phyloP scores from a whole-genome alignment of 352 stramenopile species.

The Pythium sukuiense region DNA sequence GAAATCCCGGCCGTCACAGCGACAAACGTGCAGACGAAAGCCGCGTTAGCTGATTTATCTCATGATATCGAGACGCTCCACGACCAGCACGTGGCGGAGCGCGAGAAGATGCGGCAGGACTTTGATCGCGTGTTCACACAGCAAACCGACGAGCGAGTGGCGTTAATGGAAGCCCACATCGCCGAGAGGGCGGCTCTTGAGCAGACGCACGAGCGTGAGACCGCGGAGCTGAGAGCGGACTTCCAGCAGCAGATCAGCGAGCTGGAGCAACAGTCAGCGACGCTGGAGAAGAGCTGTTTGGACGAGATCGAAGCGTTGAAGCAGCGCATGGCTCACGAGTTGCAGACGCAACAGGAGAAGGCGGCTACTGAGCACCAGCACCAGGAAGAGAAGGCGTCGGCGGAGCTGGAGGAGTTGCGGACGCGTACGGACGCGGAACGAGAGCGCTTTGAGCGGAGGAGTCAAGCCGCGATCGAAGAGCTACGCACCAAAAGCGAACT shows the following conservation, averaged over 20 bases:
- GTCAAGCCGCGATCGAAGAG: slow-evolving; percentile 6
- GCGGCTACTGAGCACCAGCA: slow-evolving; percentile 18
- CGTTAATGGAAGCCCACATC: slow-evolving; percentile 37
- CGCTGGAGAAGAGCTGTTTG: slow-evolving; percentile 34
- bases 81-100: slow-evolving; percentile 36
- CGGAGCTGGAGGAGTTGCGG: slow-evolving; percentile 28
- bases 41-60: slow-evolving; percentile 39
- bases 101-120: slow-evolving; percentile 43
- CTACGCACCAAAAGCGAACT: background rate
- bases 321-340: slow-evolving; percentile 16
- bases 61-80: slow-evolving; percentile 48
- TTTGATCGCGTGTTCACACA: slow-evolving; percentile 42
- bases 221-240: slow-evolving; percentile 21
- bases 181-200: slow-evolving; percentile 34
- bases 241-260: slow-evolving; percentile 35
- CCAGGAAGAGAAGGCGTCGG: slow-evolving; percentile 6
- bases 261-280: slow-evolving; percentile 34
- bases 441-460: background rate
- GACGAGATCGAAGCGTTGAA: slow-evolving; percentile 43
- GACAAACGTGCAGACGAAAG: slow-evolving; percentile 37
- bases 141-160: slow-evolving; percentile 46
- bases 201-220: slow-evolving; percentile 28
- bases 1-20: slow-evolving; percentile 42
- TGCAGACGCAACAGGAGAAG: slow-evolving; percentile 6
- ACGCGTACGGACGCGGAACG: background rate